Base-by-base conservation (phyloP, 805 yeast genomes). In the Yarrowia alimentaria region DNA sequence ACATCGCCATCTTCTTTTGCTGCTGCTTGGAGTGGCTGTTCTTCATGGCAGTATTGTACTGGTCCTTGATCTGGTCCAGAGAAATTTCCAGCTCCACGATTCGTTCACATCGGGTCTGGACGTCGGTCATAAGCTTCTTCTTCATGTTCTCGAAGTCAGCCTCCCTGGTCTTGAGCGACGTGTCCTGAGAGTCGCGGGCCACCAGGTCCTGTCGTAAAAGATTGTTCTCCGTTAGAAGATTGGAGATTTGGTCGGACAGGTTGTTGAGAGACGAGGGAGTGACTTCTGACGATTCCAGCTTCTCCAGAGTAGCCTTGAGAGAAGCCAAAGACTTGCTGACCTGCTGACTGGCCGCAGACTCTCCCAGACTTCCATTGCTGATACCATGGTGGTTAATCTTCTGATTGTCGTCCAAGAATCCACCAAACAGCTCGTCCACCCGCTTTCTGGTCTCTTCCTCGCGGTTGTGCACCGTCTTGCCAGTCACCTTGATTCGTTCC, bases 1-100 rank as follows among this genome's bases (percentile, higher is more conserved):
- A 63, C 9, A 76, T 73, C 38, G 73, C 69, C 21, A 79, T 61
- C 56, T 76, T 77, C 56, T 75, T 73, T 20, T 56, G 57, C 47
- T 60, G n/a, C n/a, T n/a, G n/a, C n/a, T n/a, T n/a, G n/a, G n/a
- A n/a, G n/a, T n/a, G n/a, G n/a, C n/a, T n/a, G n/a, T n/a, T n/a
- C n/a, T n/a, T n/a, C n/a, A n/a, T 59, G 38, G 56, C 59, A 4
- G 54, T 55, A 16, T 60, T 61, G 31, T 70, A 59, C 55, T 65
- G 65, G 14, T 65, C 70, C 12, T 68, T 67, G 21, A 72, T 60
- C 11, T 63, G 59, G 29, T 70, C 76, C 19, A 78, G 66, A 32
- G 68, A 66, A 19, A 68, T 60, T 53, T 75, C 78, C 32, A 77
- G 62, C 40, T 69, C 74, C 25, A 68, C 67, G 21, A 67, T 61